Evolutionary conservation across 225 moss, liverwort and hornwort species (phyloP).

Genomic region (Pseudisothecium myosuroides): DNA sequence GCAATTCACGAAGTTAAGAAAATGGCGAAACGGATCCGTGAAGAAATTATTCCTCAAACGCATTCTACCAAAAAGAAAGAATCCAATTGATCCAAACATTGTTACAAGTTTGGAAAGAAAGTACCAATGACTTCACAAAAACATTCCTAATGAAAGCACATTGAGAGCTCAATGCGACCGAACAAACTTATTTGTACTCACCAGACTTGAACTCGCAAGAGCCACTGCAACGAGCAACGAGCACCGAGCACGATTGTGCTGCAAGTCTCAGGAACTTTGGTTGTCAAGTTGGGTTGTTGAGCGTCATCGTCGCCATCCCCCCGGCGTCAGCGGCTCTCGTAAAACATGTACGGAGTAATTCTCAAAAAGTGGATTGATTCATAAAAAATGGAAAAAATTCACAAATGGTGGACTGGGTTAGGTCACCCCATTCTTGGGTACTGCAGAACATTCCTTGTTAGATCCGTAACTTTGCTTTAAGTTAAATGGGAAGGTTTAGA

Average conservation of each 20-base stretch:
- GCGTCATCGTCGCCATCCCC: neutral
- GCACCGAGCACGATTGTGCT: neutral
- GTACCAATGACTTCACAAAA: neutral
- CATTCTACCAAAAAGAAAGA: neutral
- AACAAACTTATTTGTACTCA: neutral
- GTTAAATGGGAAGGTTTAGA: neutral
- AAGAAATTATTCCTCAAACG: neutral
- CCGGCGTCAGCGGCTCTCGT: neutral
- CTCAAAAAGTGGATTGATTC: neutral
- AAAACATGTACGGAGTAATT: neutral
- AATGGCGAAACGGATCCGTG: neutral
- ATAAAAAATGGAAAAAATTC: too few species aligned
- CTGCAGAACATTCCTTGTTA: too few species aligned
- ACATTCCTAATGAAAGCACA: neutral
- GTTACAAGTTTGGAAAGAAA: neutral
- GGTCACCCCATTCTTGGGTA: neutral
- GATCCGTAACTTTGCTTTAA: too few species aligned
- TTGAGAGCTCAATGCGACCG: neutral
- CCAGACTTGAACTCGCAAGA: neutral
- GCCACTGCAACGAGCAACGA: neutral
- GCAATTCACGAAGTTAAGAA: neutral
- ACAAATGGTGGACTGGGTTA: too few species aligned
- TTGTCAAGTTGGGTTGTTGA: neutral
- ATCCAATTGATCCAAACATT: neutral
- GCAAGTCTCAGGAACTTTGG: neutral